Conservation (phyloP, 352 stramenopile species). For the Phytophthora hybrid region DNA sequence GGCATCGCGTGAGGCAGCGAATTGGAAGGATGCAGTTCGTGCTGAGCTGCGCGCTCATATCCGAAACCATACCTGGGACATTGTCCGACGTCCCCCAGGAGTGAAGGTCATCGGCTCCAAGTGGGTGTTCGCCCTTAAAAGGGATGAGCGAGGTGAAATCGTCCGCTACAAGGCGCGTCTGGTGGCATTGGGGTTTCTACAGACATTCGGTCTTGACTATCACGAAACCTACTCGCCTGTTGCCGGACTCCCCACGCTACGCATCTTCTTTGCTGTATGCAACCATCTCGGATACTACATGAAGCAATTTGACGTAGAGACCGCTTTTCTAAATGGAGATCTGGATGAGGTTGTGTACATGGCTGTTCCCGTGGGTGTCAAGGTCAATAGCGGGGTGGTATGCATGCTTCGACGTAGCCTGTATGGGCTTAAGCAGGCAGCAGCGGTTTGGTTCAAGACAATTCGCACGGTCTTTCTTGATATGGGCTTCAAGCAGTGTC, state of each 20-base stretch:
- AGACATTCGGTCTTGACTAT: slow-evolving; percentile 33
- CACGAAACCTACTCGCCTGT: slow-evolving; percentile 38
- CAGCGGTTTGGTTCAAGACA: slow-evolving; percentile 40
- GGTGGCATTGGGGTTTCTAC: slow-evolving; percentile 32
- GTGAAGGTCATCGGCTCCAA: slow-evolving; percentile 17
- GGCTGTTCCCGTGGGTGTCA: slow-evolving; percentile 15
- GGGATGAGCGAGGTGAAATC: slow-evolving; percentile 28
- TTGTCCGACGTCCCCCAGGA: not conserved
- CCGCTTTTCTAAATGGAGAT: slow-evolving; percentile 21
- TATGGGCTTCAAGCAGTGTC: slow-evolving; percentile 14
- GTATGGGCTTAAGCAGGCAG: slow-evolving; percentile 46
- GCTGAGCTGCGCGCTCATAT: slow-evolving; percentile 6
- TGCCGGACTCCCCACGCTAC: slow-evolving; percentile 18
- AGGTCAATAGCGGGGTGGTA: slow-evolving; percentile 16
- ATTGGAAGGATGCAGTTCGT: slow-evolving; percentile 15
- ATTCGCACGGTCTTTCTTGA: slow-evolving; percentile 20
- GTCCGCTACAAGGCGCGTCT: slow-evolving; percentile 37
- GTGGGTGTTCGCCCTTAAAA: slow-evolving; percentile 30
- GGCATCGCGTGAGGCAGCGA: not conserved
- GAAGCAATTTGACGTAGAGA: slow-evolving; percentile 39
- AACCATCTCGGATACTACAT: slow-evolving; percentile 21
- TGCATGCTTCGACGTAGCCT: slow-evolving; percentile 36
- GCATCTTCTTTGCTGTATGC: slow-evolving; percentile 37
- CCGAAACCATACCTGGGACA: slow-evolving; percentile 31
- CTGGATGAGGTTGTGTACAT: slow-evolving; percentile 44